Evolutionary conservation across 2,329 filamentous ascomycete genomes (phyloP).

Genomic region (Hypoxylon sp.): DNA sequence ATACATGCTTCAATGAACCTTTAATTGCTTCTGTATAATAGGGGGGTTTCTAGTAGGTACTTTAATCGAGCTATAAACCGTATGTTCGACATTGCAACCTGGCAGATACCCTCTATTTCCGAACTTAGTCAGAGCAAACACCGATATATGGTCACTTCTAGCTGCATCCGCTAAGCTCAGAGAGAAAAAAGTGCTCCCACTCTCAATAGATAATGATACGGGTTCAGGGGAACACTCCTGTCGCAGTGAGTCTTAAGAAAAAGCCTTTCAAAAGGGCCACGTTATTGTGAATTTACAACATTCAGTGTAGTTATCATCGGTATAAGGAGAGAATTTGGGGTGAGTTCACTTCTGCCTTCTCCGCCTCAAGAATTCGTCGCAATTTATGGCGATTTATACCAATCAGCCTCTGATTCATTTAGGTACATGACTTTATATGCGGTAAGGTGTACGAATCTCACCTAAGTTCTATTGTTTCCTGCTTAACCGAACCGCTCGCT

Average conservation of each 20-base stretch:
- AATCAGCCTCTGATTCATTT: background rate
- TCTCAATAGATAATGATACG: too few relatives aligned
- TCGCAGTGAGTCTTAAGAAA: background rate
- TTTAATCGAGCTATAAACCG: background rate
- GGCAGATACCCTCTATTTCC: background rate
- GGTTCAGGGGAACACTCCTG: background rate
- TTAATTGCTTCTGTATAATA: constrained; percentile 11
- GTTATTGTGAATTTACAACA: background rate
- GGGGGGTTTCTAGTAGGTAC: background rate
- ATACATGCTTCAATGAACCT: constrained; percentile 1
- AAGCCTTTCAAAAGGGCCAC: background rate
- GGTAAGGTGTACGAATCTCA: background rate
- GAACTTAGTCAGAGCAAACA: background rate
- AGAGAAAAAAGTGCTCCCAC: too few relatives aligned
- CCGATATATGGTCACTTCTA: background rate
- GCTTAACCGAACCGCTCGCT: background rate
- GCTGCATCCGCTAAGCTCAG: background rate
- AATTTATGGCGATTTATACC: background rate
- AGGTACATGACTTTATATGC: background rate
- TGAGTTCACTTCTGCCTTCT: background rate
- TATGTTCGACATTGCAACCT: background rate
- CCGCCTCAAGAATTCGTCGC: background rate
- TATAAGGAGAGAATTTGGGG: background rate
- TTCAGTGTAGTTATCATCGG: background rate
- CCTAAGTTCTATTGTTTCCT: background rate